Conservation (phyloP, 2,329 filamentous ascomycete species). For the Aspergillus intermedius region DNA sequence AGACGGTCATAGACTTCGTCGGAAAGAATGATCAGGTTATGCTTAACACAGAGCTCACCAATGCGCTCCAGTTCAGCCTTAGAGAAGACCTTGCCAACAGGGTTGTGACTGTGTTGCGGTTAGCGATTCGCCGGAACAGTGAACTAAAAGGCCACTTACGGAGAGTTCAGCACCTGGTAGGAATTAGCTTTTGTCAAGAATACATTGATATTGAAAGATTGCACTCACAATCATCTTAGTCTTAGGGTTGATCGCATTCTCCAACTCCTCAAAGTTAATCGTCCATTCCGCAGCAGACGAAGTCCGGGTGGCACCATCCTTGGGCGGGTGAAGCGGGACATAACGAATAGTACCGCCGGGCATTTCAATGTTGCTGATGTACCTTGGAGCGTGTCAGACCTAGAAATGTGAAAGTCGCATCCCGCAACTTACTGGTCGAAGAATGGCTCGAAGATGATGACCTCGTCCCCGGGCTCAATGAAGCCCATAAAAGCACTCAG, state of each 20-base stretch:
- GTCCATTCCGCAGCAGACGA: slow-evolving; percentile 84
- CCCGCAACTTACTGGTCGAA: slow-evolving; percentile 71
- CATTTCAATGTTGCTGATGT: slow-evolving; percentile 99
- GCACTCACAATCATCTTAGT: slow-evolving; percentile 86
- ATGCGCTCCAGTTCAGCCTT: slow-evolving; percentile 75
- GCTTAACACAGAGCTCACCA: slow-evolving; percentile 80
- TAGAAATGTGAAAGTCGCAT: neutral
- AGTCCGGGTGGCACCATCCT: slow-evolving; percentile 68
- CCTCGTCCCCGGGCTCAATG: slow-evolving; percentile 87
- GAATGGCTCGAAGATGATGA: slow-evolving; percentile 97
- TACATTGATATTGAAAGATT: slow-evolving; percentile 41
- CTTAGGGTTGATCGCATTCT: slow-evolving; percentile 70
- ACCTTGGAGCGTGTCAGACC: slow-evolving; percentile 39
- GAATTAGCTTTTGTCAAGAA: slow-evolving; percentile 7
- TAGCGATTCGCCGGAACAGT: neutral
- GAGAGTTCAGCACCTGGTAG: slow-evolving; percentile 43
- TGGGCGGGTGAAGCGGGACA: slow-evolving; percentile 86
- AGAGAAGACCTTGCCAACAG: slow-evolving; percentile 91
- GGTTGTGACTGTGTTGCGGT: slow-evolving; percentile 60
- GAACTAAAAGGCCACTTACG: slow-evolving; percentile 29
- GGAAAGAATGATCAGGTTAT: slow-evolving; percentile 88
- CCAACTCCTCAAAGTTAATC: slow-evolving; percentile 75
- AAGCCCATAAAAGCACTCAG: slow-evolving; percentile 97
- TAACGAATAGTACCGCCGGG: slow-evolving; percentile 91
- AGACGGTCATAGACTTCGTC: slow-evolving; percentile 93